These are phyloP conservation scores for Alisma plantagoaquatica DNA, from an alignment of 106 monocot species.

Conservation along the genomic window DNA sequence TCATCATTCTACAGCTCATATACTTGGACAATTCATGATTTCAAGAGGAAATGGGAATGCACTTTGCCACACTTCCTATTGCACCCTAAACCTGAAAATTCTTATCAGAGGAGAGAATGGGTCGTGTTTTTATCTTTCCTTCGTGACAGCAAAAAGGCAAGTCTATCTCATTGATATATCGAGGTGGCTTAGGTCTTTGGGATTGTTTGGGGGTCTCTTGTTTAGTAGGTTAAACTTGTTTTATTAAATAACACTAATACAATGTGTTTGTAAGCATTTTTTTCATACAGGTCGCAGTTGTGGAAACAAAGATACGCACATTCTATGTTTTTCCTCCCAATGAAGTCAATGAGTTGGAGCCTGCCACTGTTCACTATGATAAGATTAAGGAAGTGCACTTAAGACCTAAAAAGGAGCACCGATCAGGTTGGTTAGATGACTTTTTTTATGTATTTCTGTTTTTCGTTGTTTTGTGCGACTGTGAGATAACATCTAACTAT, in stretches of 20 bases:
- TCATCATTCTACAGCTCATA: no score
- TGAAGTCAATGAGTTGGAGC: neutral
- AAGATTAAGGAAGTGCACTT: neutral
- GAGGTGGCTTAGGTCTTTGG: neutral
- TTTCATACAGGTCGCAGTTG: neutral
- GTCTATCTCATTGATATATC: neutral
- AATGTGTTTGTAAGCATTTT: neutral
- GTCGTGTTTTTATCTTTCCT: neutral
- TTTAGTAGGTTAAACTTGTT: neutral
- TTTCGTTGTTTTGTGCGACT: neutral
- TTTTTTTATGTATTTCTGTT: neutral
- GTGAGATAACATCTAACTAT: no score
- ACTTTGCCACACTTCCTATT: neutral
- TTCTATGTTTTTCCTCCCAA: neutral
- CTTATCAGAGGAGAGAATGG: neutral
- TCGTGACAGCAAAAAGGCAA: neutral
- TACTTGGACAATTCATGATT: no score
- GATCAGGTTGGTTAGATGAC: neutral
- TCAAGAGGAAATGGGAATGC: no score
- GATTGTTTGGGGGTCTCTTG: neutral
- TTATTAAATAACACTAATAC: neutral
- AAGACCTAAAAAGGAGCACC: neutral
- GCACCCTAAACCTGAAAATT: neutral
- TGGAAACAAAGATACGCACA: neutral
- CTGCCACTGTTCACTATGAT: neutral